Evolutionary conservation across 768 basidiomycete species (phyloP).

Genomic region (Kwoniella newhampshirensis): DNA sequence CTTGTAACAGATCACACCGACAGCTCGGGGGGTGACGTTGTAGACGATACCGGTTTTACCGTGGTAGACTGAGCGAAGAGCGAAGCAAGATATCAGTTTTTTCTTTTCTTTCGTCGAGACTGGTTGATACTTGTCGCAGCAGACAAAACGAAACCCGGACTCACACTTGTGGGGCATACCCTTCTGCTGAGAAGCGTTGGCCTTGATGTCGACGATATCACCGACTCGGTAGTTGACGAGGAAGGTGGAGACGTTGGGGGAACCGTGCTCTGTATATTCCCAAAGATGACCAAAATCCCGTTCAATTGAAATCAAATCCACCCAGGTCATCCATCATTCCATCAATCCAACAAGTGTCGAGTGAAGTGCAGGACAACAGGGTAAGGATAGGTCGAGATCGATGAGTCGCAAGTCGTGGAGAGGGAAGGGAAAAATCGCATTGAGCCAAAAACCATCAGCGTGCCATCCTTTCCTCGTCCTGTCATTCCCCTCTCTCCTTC

Average conservation of each 20-base stretch:
- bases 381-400: not conserved
- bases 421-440: not conserved
- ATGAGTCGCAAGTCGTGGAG: not conserved
- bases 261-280: slow-evolving; percentile 71
- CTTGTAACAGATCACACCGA: slow-evolving; percentile 97
- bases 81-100: no score
- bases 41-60: slow-evolving; percentile 98
- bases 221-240: slow-evolving; percentile 89
- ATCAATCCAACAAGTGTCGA: not conserved
- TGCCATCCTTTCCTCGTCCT: slow-evolving; percentile 3
- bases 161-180: slow-evolving; percentile 99
- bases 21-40: slow-evolving; percentile 92
- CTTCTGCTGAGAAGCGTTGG: slow-evolving; percentile 98
- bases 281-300: slow-evolving; percentile 5
- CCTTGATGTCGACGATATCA: slow-evolving; percentile 99
- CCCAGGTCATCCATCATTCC: slow-evolving; percentile 8
- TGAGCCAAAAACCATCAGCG: slow-evolving; percentile 7
- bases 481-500: not conserved
- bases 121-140: not conserved
- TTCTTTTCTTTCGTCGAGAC: not conserved
- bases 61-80: slow-evolving; percentile 54
- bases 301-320: slow-evolving; percentile 6
- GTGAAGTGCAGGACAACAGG: no score
- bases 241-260: slow-evolving; percentile 86
- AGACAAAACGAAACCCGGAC: slow-evolving; percentile 51